Base-by-base conservation (phyloP, 1,284 basidiomycete genomes). In the Abortiporus biennis region DNA sequence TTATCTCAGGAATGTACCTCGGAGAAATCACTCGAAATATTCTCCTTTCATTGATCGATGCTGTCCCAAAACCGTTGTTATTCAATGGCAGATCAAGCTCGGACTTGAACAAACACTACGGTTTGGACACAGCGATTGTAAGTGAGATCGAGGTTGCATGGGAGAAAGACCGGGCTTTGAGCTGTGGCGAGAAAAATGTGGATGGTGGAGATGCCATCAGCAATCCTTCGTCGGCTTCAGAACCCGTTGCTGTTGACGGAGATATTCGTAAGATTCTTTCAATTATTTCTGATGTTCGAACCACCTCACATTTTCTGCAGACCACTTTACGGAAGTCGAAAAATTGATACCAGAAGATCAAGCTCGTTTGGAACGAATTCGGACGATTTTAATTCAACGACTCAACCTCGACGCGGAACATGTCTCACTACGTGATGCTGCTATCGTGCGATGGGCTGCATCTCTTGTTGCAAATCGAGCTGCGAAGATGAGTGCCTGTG, bases 1-100 rank as follows among this genome's bases (percentile, higher is more conserved):
- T 97, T 71, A 90, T 99, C 52, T 96, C 92, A 2, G 96, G 96
- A 47, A 98, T 99, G 94, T 98, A 99, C 65, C 80, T 98, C 30
- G 95, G 95, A 45, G 95, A 99, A 66, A 80, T 98, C 51, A 78
- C 85, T 16, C 85, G 95, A 38, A 88, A 89, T 56, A 71, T 96
- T 48, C 71, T 98, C 36, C 71, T 95, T 22, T 78, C 91, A 46
- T 71, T 99, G 47, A 75, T 98, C 54, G 95, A 98, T 59, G 79
- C 84, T 3, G 65, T 75, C 13, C 85, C 85, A 1, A 70, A 68
- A 43, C 63, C 84, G 4, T 55, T 88, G 15, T 71, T 98, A 22
- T 97, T 99, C 65, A 65, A 71, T 44, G 95, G 96, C 3, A 80
- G 76, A 54, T 83, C 85, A 1, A 86, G 88, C 4, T 48, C 66